Evolutionary conservation across 1,284 basidiomycete species (phyloP), one percentile per base, ranked within the genome.

Genomic region (Microbotryum scabiosae): DNA sequence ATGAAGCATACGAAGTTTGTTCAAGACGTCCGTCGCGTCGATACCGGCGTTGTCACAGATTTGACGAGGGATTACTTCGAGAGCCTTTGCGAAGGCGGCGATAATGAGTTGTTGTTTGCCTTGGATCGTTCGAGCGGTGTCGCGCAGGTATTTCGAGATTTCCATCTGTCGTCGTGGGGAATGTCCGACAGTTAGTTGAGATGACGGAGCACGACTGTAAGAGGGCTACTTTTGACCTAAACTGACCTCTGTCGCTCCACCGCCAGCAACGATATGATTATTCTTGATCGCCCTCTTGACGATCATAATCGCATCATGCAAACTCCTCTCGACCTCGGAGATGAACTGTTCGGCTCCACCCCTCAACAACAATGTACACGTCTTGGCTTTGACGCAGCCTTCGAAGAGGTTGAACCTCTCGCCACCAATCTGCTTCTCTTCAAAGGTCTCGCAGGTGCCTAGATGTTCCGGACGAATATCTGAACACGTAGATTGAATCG

Each of bases 301-400:
- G 41, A 99, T 93, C 94, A 98, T 98, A 74, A 98, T 94, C 4
- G 94, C 93, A 74, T 99, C 96, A 75, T 99, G 94, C 70, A 99
- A 77, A 82, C 88, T 92, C 60, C 96, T 81, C 76, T 97, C 94
- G 12, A 98, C 93, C 76, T 98, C 96, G 70, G 93, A 91, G 66
- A 98, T 98, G 76, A 99, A 97, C 75, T 99, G 96, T 74, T 98
- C 93, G 0, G 96, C 96, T 25, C 96, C 96, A 63, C 96, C 96
- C 61, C 96, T 84, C 61, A 99, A 83, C 43, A 99, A 79, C 21
- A 98, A 77, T n/a, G 96, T 98, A 76, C 93, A 97, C 0, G 96
- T 97, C 78, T 93, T 93, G n/a, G 96, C 89, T 76, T 89, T 85
- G 23, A 90, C 84, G 75, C 93, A 97, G 26, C 72, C 73, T 75